Conservation (phyloP, 139 green algal genomes). For the Coccomyxa sp. region DNA sequence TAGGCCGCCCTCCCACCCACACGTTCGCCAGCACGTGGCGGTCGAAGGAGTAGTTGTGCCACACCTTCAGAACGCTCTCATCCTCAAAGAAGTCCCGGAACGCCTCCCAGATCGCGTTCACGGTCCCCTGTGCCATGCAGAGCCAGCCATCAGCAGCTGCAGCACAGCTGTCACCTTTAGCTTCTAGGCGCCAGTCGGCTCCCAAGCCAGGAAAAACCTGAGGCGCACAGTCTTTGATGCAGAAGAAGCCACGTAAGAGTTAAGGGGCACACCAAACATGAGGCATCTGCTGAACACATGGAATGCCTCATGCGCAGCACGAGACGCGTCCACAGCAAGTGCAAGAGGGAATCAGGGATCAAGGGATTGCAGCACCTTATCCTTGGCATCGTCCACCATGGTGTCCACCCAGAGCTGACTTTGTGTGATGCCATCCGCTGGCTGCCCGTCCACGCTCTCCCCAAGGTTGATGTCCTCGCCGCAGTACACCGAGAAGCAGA, state of each 20-base stretch:
- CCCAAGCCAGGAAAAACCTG: not conserved
- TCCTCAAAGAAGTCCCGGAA: constrained; percentile 86
- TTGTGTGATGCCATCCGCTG: constrained; percentile 17
- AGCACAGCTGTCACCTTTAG: not conserved
- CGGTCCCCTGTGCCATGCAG: constrained; percentile 19
- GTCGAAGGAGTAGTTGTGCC: constrained; percentile 99
- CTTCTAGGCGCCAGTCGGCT: not conserved
- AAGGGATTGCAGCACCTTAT: not conserved
- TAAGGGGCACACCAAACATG: too few relatives aligned
- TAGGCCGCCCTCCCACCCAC: constrained; percentile 7
- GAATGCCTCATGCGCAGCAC: too few relatives aligned
- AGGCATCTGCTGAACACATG: too few relatives aligned
- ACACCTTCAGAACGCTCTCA: constrained; percentile 74
- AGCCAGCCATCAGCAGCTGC: too few relatives aligned
- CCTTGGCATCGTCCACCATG: not conserved
- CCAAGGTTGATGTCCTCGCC: constrained; percentile 71
- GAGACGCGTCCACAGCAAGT: too few relatives aligned
- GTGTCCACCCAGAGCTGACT: constrained; percentile 80
- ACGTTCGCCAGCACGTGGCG: constrained; percentile 83
- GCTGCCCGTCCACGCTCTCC: not conserved
- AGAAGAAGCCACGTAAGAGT: too few relatives aligned
- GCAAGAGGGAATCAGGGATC: too few relatives aligned
- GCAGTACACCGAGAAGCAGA: constrained; percentile 86
- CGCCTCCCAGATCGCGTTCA: constrained; percentile 48
- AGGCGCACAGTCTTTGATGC: not conserved